These are phyloP conservation scores for Rhizoclosmatium sp. DNA, from an alignment of 192 early-diverging fungal species.

Conservation along the genomic window DNA sequence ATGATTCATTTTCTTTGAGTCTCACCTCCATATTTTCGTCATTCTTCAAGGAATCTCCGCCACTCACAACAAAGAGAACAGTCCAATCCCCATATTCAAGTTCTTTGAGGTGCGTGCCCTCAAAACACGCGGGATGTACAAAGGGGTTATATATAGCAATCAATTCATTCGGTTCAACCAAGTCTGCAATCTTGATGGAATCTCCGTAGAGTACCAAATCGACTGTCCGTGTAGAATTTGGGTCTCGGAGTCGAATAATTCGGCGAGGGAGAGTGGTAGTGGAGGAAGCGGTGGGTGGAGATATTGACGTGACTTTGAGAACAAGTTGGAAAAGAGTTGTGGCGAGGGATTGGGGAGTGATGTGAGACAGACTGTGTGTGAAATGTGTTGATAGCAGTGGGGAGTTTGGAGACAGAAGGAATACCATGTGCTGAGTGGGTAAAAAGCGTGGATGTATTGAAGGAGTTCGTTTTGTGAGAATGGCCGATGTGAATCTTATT, in stretches of 20 bases:
- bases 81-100: constrained; percentile 17
- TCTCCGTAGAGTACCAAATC: background rate
- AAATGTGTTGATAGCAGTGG: background rate
- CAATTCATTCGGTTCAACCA: constrained; percentile 2
- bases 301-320: background rate
- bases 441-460: background rate
- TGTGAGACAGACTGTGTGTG: background rate
- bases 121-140: constrained; percentile 21
- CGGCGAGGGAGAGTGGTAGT: background rate
- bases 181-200: background rate
- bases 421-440: constrained; percentile 3
- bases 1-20: background rate
- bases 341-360: background rate
- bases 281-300: background rate
- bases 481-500: background rate
- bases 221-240: background rate
- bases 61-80: background rate
- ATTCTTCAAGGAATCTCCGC: too few relatives aligned
- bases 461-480: constrained; percentile 5
- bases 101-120: background rate
- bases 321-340: background rate
- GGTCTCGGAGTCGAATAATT: too few relatives aligned
- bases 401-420: background rate
- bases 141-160: constrained; percentile 8
- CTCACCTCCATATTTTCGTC: background rate